Evolutionary conservation across 2,329 filamentous ascomycete genomes (phyloP), one percentile per base, ranked within the genome.

Genomic region (Exophiala phaeomuriformis): DNA sequence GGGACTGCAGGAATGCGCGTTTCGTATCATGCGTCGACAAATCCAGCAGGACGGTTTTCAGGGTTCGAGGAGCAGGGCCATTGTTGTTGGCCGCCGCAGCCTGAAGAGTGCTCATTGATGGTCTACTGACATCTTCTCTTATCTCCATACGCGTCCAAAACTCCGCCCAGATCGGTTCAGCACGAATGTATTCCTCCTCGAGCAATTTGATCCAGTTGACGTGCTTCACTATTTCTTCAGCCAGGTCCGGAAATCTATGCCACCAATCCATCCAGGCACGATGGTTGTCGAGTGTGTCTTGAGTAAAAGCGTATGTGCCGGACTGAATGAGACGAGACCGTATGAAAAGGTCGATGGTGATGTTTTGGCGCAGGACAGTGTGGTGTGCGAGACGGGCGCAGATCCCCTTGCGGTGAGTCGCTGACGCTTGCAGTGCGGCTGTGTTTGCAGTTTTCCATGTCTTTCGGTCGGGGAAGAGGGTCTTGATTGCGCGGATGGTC

Each of bases 171-270:
- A 41, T 5, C 3, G 47, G 47, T 6, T 46, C 41, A 6, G 30
- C 41, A 7, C 33, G 28, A 8, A 19, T 36, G 35, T 53, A 51
- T 36, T 53, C 50, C 7, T 31, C 29, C 31, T 57, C 50, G 12
- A 57, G 43, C 40, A 57, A 33, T 19, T 50, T 41, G 41, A 57
- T 12, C 54, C 54, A 57, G 27, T 42, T 49, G 19, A 39, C 35
- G 4, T 53, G 51, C n/a, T 43, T 49, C 29, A 57, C 32, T 28
- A 33, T 51, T 9, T 48, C 27, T 30, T 39, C 7, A 6, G 47
- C 37, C 9, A 48, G n/a, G 19, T 31, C 42, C 5, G 51, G 41
- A 30, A 51, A 33, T n/a, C 19, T 9, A 30, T 27, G 12, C 28
- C 49, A 27, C 42, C 30, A 57, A 8, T 30, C 4, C 7, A 48